Percentiles rank a stretch among this genome's conserved stretches.
Evolutionary conservation across 2,329 filamentous ascomycete genomes (phyloP).

Genomic region (Hypoxylon sp.): DNA sequence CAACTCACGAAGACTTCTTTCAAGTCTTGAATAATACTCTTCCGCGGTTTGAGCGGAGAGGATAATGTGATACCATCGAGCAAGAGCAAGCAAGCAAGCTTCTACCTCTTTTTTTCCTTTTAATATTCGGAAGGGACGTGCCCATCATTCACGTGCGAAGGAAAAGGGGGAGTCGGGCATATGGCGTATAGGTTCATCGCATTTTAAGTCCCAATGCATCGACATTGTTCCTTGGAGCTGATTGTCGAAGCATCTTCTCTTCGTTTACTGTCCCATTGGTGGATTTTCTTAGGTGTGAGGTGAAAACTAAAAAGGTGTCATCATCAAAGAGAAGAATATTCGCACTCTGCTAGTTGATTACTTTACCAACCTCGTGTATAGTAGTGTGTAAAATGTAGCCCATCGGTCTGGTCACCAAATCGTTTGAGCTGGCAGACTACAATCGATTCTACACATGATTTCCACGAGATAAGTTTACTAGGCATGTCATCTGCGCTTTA

Average conservation of each 20-base stretch:
- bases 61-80: conserved; percentile 43
- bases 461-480: neutral
- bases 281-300: conserved; percentile 17
- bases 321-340: neutral
- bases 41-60: conserved; percentile 24
- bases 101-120: conserved; percentile 31
- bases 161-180: conserved; percentile 21
- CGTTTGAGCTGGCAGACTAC: neutral
- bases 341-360: conserved; percentile 8
- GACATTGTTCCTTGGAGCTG: conserved; percentile 4
- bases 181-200: conserved; percentile 32
- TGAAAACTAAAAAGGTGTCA: neutral
- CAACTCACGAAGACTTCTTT: conserved; percentile 25
- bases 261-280: neutral
- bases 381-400: conserved; percentile 21
- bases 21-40: conserved; percentile 41
- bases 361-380: conserved; percentile 24
- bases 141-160: conserved; percentile 13
- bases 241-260: conserved; percentile 3
- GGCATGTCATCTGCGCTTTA: neutral
- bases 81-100: conserved; percentile 39
- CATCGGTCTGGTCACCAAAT: conserved; percentile 1
- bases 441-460: conserved; percentile 18
- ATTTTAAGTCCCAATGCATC: conserved; percentile 14
- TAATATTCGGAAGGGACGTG: conserved; percentile 19